Evolutionary conservation across 176 grass and related monocot species (phyloP).

Genomic region (Luzula sylvatica): DNA sequence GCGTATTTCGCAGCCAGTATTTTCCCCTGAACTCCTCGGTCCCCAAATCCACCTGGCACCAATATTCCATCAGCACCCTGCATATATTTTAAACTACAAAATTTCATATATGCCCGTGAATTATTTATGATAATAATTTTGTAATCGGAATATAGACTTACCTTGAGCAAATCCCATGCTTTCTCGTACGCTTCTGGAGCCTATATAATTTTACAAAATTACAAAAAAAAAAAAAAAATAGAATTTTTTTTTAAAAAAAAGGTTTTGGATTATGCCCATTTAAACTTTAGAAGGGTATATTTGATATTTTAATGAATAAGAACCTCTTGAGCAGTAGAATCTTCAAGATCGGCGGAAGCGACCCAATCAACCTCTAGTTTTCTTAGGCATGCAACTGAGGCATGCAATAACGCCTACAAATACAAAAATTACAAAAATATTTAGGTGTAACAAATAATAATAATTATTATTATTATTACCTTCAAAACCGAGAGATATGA

Average conservation of each 20-base stretch:
- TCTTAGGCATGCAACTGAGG: conserved; percentile 51
- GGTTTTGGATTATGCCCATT: too few relatives aligned
- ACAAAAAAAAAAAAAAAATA: background rate
- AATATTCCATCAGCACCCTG: conserved; percentile 78
- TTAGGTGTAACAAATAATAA: background rate
- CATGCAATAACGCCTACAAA: conserved; percentile 77
- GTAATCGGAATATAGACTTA: conserved; percentile 23
- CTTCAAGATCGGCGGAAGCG: conserved; percentile 87
- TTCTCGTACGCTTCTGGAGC: conserved; percentile 55
- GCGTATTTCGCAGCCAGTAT: conserved; percentile 89
- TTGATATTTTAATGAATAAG: conserved; percentile 5
- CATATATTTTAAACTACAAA: conserved; percentile 4
- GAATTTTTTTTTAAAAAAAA: background rate
- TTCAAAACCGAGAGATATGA: conserved; percentile 76
- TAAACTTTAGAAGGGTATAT: too few relatives aligned
- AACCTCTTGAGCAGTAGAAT: conserved; percentile 47
- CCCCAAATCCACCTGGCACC: conserved; percentile 92
- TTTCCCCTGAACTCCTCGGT: conserved; percentile 90
- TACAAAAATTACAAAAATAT: background rate
- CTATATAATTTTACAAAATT: conserved; percentile 33
- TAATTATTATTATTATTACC: conserved; percentile 24
- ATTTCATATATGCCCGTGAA: conserved; percentile 13
- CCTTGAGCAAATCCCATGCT: conserved; percentile 79
- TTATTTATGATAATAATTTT: background rate
- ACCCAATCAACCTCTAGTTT: conserved; percentile 97